phyloP scores from a whole-genome alignment of 2,329 filamentous ascomycete genomes.

The Thielaviopsis ethacetica region DNA sequence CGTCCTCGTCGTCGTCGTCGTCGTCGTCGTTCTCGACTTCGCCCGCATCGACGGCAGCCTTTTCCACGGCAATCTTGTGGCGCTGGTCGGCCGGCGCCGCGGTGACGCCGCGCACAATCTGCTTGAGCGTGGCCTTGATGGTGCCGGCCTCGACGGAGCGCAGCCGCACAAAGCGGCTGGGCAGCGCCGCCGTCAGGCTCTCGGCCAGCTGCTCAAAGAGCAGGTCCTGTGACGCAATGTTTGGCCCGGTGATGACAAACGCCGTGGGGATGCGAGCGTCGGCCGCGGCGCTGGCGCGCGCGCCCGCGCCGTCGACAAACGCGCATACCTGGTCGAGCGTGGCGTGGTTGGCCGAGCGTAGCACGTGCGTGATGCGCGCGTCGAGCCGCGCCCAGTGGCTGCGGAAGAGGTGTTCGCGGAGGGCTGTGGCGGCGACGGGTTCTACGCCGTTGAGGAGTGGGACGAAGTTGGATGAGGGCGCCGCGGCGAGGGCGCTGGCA shows the following conservation, averaged over 20 bases:
- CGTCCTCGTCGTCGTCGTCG: slow-evolving; percentile 3
- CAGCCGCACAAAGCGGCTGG: slow-evolving; percentile 46
- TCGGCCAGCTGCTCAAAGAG: slow-evolving; percentile 56
- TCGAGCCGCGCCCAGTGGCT: slow-evolving; percentile 50
- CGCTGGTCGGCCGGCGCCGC: slow-evolving; percentile 16
- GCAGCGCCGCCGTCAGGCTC: slow-evolving; percentile 28
- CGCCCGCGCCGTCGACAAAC: slow-evolving; percentile 29
- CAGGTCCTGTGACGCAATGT: slow-evolving; percentile 57
- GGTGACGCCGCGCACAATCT: slow-evolving; percentile 52
- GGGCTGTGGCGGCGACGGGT: slow-evolving; percentile 26
- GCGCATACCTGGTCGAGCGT: slow-evolving; percentile 41
- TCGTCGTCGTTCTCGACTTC: slow-evolving; percentile 3
- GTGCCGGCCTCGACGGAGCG: slow-evolving; percentile 58
- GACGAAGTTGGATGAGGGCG: slow-evolving; percentile 25
- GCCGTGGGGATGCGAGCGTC: slow-evolving; percentile 38
- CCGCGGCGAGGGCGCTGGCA: neutral
- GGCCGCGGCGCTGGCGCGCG: neutral
- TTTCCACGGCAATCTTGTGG: neutral
- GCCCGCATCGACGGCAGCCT: neutral
- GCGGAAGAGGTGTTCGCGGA: slow-evolving; percentile 44
- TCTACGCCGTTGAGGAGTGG: slow-evolving; percentile 40
- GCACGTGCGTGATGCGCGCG: slow-evolving; percentile 40
- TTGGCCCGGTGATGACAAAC: slow-evolving; percentile 63
- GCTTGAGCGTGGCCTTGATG: slow-evolving; percentile 53
- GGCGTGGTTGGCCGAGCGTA: slow-evolving; percentile 43